These are phyloP conservation scores for Puccinia novopanici DNA, from an alignment of 1,284 basidiomycete species.

Conservation along the genomic window DNA sequence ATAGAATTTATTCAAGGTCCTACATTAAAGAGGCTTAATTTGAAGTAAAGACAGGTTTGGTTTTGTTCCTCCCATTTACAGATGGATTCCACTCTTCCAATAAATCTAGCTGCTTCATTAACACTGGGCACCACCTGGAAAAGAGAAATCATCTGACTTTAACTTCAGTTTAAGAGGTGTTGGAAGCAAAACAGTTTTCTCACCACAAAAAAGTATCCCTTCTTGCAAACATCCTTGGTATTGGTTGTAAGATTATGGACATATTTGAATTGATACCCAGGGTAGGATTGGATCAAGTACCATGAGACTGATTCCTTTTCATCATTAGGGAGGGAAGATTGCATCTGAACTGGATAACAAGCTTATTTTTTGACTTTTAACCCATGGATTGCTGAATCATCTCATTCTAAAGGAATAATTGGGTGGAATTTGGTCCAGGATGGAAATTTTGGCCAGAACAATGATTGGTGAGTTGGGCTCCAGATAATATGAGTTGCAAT, in stretches of 20 bases:
- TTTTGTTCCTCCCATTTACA: background rate
- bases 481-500: background rate
- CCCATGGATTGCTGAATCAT: background rate
- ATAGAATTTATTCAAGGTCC: background rate
- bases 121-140: background rate
- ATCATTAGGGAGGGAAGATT: background rate
- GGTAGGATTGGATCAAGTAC: background rate
- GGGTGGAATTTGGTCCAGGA: background rate
- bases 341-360: background rate
- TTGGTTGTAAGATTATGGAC: background rate
- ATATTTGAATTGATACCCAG: background rate
- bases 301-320: background rate
- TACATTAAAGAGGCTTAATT: background rate
- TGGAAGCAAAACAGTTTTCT: background rate
- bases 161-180: no score
- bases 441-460: background rate
- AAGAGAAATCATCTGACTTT: no score
- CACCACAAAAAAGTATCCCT: background rate
- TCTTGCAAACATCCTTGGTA: background rate
- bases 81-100: background rate
- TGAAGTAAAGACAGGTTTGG: background rate
- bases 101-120: background rate
- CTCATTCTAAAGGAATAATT: background rate
- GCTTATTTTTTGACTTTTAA: background rate
- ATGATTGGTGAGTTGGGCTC: background rate